Percentiles rank a stretch among this genome's conserved stretches.
Conservation (phyloP, 331 rosid species). For the Saraca asoca region DNA sequence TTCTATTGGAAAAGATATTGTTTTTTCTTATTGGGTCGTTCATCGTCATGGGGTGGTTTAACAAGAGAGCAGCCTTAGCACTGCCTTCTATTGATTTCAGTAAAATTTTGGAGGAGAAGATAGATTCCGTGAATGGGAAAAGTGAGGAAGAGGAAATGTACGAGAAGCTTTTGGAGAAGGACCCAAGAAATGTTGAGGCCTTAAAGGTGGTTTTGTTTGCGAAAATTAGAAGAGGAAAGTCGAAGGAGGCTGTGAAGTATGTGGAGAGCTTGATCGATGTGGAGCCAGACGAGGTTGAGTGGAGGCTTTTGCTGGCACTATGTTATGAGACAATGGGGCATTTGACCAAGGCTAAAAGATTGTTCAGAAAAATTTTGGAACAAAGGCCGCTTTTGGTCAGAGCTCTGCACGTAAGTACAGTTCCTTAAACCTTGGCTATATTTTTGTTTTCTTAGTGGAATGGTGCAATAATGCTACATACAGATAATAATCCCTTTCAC, state of each 20-base stretch:
- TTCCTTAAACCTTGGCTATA: not conserved
- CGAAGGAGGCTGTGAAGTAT: constrained; percentile 67
- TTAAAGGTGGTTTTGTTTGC: constrained; percentile 70
- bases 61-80: constrained; percentile 45
- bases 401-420: constrained; percentile 81
- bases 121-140: constrained; percentile 23
- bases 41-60: constrained; percentile 54
- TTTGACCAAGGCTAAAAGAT: constrained; percentile 58
- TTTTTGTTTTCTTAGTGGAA: too few species aligned
- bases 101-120: constrained; percentile 40
- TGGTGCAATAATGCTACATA: too few species aligned
- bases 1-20: constrained; percentile 43
- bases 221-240: constrained; percentile 74
- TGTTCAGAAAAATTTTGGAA: constrained; percentile 65
- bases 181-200: constrained; percentile 65
- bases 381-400: constrained; percentile 69
- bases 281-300: constrained; percentile 78
- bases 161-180: constrained; percentile 67
- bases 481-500: too few species aligned
- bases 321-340: constrained; percentile 77
- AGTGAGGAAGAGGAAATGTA: constrained; percentile 53
- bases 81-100: constrained; percentile 43
- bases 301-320: constrained; percentile 83
- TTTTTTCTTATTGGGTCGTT: constrained; percentile 67
- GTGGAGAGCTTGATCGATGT: constrained; percentile 67